Conservation (phyloP, 2,329 filamentous ascomycete species). For the Cryphonectria naterciae region DNA sequence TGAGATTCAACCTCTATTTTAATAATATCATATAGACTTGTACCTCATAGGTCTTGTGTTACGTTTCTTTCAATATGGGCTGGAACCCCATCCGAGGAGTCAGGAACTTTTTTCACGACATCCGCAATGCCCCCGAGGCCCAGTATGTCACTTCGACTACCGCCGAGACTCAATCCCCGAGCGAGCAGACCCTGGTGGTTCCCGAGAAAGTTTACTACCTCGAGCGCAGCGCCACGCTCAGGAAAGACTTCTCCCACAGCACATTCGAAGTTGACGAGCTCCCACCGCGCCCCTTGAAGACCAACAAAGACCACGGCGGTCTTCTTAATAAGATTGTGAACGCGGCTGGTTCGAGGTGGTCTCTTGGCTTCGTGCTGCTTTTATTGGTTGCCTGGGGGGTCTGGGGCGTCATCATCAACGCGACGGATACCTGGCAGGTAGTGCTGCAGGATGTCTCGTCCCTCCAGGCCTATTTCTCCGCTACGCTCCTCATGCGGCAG, state of each 20-base stretch:
- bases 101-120: slow-evolving; percentile 26
- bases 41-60: too few species aligned
- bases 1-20: neutral
- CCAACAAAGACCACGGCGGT: slow-evolving; percentile 19
- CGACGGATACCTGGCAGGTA: slow-evolving; percentile 42
- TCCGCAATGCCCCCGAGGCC: slow-evolving; percentile 30
- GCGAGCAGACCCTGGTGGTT: slow-evolving; percentile 19
- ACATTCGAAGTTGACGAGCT: slow-evolving; percentile 12
- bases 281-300: neutral
- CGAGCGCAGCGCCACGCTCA: slow-evolving; percentile 27
- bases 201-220: slow-evolving; percentile 26
- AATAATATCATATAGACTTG: neutral
- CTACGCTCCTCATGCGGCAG: slow-evolving; percentile 45
- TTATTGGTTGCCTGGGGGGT: slow-evolving; percentile 39
- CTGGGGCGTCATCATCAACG: slow-evolving; percentile 37
- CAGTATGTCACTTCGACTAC: slow-evolving; percentile 30
- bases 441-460: slow-evolving; percentile 42
- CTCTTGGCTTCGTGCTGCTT: slow-evolving; percentile 38
- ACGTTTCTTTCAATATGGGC: slow-evolving; percentile 3
- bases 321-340: slow-evolving; percentile 31
- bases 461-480: slow-evolving; percentile 43
- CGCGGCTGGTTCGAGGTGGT: slow-evolving; percentile 31
- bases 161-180: slow-evolving; percentile 29
- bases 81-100: slow-evolving; percentile 23
- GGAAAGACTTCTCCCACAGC: slow-evolving; percentile 22